Evolutionary conservation across 2,329 filamentous ascomycete genomes (phyloP).

Genomic region (Colletotrichum horii): DNA sequence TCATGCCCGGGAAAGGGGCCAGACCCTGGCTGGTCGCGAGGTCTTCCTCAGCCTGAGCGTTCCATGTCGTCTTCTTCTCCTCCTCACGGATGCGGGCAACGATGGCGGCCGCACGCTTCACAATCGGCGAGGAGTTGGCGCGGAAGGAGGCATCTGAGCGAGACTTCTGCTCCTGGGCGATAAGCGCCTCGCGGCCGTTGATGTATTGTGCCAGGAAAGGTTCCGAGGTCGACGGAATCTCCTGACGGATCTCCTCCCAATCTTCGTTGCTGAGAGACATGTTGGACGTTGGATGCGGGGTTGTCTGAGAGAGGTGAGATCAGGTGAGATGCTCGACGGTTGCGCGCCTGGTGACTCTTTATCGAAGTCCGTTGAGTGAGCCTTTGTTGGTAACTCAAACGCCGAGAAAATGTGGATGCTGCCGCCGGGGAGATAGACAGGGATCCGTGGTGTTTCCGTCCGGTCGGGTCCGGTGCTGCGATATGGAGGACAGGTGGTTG

Average conservation of each 20-base stretch:
- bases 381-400: neutral
- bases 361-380: neutral
- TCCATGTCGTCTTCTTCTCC: conserved; percentile 77
- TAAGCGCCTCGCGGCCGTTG: conserved; percentile 74
- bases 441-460: neutral
- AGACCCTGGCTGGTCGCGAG: conserved; percentile 61
- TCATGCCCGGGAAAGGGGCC: conserved; percentile 79
- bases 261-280: conserved; percentile 59
- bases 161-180: conserved; percentile 80
- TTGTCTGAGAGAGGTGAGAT: neutral
- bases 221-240: conserved; percentile 66
- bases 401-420: neutral
- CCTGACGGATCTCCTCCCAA: conserved; percentile 61
- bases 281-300: neutral
- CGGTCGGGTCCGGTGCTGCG: neutral
- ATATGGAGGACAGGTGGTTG: neutral
- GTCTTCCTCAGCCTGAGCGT: conserved; percentile 65
- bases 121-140: conserved; percentile 73
- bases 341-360: neutral
- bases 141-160: conserved; percentile 76
- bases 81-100: conserved; percentile 75
- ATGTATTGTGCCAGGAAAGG: conserved; percentile 86
- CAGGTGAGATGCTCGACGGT: neutral
- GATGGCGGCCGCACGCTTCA: conserved; percentile 73
- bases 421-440: neutral